These are phyloP conservation scores for Cadophora gregata DNA, from an alignment of 2,329 filamentous ascomycete species.

Conservation along the genomic window DNA sequence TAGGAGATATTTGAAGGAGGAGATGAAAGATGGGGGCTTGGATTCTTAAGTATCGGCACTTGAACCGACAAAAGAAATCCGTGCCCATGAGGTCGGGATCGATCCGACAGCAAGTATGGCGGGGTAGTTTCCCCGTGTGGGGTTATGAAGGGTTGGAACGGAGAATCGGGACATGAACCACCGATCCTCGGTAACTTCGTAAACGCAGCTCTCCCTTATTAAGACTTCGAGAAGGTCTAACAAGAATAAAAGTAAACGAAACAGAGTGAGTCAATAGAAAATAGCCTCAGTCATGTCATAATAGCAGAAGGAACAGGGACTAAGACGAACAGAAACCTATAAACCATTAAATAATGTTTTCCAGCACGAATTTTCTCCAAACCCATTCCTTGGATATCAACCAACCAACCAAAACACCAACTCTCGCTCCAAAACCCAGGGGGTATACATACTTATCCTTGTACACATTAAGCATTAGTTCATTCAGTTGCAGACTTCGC, in stretches of 20 bases:
- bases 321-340: neutral
- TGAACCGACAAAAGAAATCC: neutral
- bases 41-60: neutral
- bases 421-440: constrained; percentile 19
- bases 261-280: neutral
- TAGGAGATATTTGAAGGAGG: neutral
- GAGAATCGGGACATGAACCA: neutral
- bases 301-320: neutral
- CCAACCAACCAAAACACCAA: constrained; percentile 22
- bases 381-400: neutral
- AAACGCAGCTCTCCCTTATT: too few relatives aligned
- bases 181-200: neutral
- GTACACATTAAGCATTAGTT: constrained; percentile 22
- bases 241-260: neutral
- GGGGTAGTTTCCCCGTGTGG: neutral
- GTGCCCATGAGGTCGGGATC: neutral
- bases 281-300: neutral
- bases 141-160: neutral
- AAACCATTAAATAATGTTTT: neutral
- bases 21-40: neutral
- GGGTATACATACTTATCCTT: constrained; percentile 4
- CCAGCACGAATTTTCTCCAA: neutral
- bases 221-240: too few relatives aligned
- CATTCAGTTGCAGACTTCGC: neutral
- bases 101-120: neutral